phyloP scores from a whole-genome alignment of 2,329 filamentous ascomycete species.

The Fusarium udum region DNA sequence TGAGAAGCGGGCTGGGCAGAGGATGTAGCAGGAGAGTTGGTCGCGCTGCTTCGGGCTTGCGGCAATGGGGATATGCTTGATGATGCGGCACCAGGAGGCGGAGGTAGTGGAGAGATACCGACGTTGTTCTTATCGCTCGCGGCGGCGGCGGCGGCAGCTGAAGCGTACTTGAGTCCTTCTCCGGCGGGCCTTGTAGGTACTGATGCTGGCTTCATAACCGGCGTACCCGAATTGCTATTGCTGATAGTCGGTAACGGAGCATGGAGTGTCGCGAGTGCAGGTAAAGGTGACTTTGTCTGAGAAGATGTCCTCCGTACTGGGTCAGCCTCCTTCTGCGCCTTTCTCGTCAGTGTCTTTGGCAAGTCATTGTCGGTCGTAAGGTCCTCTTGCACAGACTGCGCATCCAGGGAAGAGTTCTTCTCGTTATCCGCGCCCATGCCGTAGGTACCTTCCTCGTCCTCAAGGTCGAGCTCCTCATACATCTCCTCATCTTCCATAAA shows the following conservation, averaged over 20 bases:
- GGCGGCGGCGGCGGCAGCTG: slow-evolving; percentile 91
- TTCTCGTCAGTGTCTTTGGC: slow-evolving; percentile 59
- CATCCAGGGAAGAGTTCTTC: slow-evolving; percentile 92
- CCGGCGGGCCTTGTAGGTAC: slow-evolving; percentile 85
- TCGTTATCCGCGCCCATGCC: slow-evolving; percentile 85
- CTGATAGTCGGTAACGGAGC: slow-evolving; percentile 71
- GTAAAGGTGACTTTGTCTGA: slow-evolving; percentile 92
- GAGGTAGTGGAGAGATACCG: slow-evolving; percentile 91
- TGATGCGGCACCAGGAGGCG: slow-evolving; percentile 74
- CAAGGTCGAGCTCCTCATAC: slow-evolving; percentile 92
- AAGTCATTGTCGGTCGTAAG: slow-evolving; percentile 65
- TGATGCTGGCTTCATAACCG: slow-evolving; percentile 90
- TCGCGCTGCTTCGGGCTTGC: slow-evolving; percentile 64
- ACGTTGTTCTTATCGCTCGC: slow-evolving; percentile 88
- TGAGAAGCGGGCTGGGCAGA: slow-evolving; percentile 58
- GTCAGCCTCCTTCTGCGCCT: slow-evolving; percentile 68
- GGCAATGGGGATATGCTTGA: slow-evolving; percentile 60
- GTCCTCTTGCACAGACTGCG: slow-evolving; percentile 91
- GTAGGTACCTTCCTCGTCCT: slow-evolving; percentile 89
- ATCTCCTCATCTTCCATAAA: slow-evolving; percentile 94
- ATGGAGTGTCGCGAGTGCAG: slow-evolving; percentile 91
- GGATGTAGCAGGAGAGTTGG: slow-evolving; percentile 63
- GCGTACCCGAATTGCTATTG: slow-evolving; percentile 64
- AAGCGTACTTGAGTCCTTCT: slow-evolving; percentile 95
- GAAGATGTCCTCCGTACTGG: slow-evolving; percentile 75